Base-by-base conservation (phyloP, 106 monocot genomes). In the Dendrobium chrysotoxum region DNA sequence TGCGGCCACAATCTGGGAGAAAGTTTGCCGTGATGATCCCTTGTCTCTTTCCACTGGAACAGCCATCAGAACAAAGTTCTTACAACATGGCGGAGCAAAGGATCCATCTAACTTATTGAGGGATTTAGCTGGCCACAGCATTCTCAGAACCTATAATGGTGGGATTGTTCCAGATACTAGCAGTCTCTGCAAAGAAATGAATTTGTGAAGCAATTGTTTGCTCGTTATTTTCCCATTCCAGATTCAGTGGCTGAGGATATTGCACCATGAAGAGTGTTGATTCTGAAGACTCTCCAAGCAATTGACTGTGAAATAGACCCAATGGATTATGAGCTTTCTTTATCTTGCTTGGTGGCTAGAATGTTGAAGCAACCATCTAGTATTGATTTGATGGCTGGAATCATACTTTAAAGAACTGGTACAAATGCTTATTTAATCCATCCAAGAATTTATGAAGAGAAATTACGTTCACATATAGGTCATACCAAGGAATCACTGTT, bases 1-100 rank as follows among this genome's bases (percentile, higher is more conserved):
- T 72, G 91, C 98, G 0, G 77, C 92, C 79, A 99, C 92, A 28
- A 95, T 99, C 79, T 95, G 98, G 98, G 78, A 92, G 26, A 74
- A 93, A 68, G 79, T 92, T 80, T 99, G 98, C 85, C 42, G 42
- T 25, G 91, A 86, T 44, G 95, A 95, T 73, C 98, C 98, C 7
- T 84, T 99, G 40, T 99, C 89, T 26, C 81, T 65, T 4, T 44
- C 64, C 75, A 82, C 91, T 41, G 95, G 98, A 54, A 78, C 84
- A 74, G 84, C 84, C 9, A 82, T 99, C 30, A 84, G 93, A 86
- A 70, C 80, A 28, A 92, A 89, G 28, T 86, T 99, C 64, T 61
- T 95, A 65, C 85, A 71, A 72, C 86, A 90, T 80, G 95, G 98
- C 25, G 95, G 92, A 64, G 89, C 92, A 26, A 90, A 95, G 79